Evolutionary conservation across 306 rosid species (phyloP), one percentile per base, ranked within the genome.

Genomic region (Carpinus viminea): DNA sequence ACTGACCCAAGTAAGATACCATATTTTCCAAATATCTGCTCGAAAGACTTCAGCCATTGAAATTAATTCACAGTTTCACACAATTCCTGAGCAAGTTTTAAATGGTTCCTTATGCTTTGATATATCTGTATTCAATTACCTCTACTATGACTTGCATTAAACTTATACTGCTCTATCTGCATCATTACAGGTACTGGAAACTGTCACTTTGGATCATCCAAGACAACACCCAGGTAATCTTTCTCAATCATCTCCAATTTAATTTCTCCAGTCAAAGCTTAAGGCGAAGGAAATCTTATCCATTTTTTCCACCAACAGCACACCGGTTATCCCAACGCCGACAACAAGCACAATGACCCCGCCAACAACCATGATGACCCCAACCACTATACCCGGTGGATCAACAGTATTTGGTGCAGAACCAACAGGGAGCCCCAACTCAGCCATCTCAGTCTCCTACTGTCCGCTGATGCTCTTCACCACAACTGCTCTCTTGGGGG

Each of bases 1-100:
- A 91, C 83, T 56, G 91, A 95, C 78, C 99, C 99, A 84, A 95
- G 98, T 95, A 95, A 85, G 99, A 57, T 73, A 52, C 18, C 20
- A 52, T 52, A 16, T 52, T 16, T 52, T 52, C 45, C 45, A 41
- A 41, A 41, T 41, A 41, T 41, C 45, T 41, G 45, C 45, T 41
- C 45, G 6, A 41, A 41, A 41, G 45, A 41, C 45, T 41, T 41
- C 45, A 41, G 45, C 45, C 45, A 41, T 41, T 41, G 45, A 41
- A 41, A 41, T 41, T 41, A 5, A 41, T 41, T 41, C 45, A 41
- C 8, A 6, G 8, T 41, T 64, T 3, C 70, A 64, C 5, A 15
- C 12, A 16, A 17, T 7, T 64, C 43, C 34, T 34, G 70, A 65
- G 70, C 1, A 65, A 15, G 70, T 16, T 60, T 31, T 7, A 65